phyloP scores from a whole-genome alignment of 306 rosid species.

The Castanospermum australe region DNA sequence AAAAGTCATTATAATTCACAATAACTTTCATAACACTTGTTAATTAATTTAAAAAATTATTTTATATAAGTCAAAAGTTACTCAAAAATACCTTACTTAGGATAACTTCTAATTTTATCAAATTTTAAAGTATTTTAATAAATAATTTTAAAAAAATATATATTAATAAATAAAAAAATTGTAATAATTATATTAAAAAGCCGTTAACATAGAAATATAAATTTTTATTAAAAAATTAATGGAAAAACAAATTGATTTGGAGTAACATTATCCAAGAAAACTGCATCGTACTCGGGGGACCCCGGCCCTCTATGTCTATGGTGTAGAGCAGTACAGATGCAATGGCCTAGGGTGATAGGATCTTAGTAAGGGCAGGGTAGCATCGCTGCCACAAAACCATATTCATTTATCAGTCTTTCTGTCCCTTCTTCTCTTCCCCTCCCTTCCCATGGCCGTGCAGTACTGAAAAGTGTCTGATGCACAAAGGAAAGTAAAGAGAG shows the following conservation, averaged over 20 bases:
- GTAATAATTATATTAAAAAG: too few relatives aligned
- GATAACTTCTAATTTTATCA: too few relatives aligned
- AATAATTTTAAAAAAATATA: too few relatives aligned
- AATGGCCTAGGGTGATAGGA: neutral
- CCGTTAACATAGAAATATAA: too few relatives aligned
- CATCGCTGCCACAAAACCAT: conserved; percentile 24
- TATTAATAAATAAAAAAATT: too few relatives aligned
- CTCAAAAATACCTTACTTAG: too few relatives aligned
- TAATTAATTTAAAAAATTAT: too few relatives aligned
- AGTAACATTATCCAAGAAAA: neutral
- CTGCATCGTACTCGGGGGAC: neutral
- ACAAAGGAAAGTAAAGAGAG: neutral
- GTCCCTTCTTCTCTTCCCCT: conserved; percentile 47
- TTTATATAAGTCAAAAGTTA: too few relatives aligned
- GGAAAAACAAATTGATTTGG: neutral
- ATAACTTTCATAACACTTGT: too few relatives aligned
- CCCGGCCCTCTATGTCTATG: neutral
- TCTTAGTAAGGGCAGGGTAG: conserved; percentile 4
- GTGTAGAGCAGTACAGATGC: neutral
- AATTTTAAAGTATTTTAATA: too few relatives aligned
- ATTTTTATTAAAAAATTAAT: neutral
- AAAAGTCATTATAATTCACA: too few relatives aligned
- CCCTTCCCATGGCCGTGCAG: conserved; percentile 35
- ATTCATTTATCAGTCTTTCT: conserved; percentile 41
- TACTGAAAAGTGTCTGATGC: conserved; percentile 32